These are phyloP conservation scores for Nicotiana paniculata DNA, from an alignment of 257 asterid species.

Conservation along the genomic window DNA sequence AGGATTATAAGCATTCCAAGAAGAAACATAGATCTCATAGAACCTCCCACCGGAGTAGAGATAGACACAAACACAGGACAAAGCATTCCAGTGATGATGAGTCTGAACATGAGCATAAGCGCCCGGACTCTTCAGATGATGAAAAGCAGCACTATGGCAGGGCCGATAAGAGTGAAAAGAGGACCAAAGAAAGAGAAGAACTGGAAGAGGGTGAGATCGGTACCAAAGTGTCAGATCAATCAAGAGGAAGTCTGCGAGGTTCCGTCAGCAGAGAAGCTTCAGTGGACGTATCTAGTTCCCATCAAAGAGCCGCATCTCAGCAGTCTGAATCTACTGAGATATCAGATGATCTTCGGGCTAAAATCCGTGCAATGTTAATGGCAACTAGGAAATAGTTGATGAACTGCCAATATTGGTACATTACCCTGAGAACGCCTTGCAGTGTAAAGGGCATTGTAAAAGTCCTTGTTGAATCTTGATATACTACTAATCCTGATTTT, in stretches of 20 bases:
- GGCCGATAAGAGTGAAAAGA: constrained; percentile 15
- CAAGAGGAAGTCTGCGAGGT: constrained; percentile 27
- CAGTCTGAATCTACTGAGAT: constrained; percentile 42
- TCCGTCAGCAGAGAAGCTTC: constrained; percentile 38
- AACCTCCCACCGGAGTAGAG: constrained; percentile 37
- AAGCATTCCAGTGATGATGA: constrained; percentile 32
- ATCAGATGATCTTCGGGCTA: constrained; percentile 80
- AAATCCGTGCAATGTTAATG: constrained; percentile 55
- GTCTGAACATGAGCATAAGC: constrained; percentile 25
- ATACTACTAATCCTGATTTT: not conserved
- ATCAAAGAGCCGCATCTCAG: constrained; percentile 37
- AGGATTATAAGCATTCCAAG: constrained; percentile 20
- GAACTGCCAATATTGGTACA: too few species aligned
- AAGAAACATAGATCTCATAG: constrained; percentile 45
- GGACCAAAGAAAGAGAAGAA: constrained; percentile 30
- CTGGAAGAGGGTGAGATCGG: constrained; percentile 84
- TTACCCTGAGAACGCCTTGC: not conserved
- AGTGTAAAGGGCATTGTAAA: not conserved
- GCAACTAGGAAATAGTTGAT: constrained; percentile 19
- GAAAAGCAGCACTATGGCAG: constrained; percentile 7
- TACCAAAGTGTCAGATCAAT: constrained; percentile 39
- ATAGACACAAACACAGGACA: constrained; percentile 21
- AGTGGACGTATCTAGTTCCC: constrained; percentile 17
- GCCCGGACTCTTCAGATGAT: constrained; percentile 29
- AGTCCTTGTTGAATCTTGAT: not conserved